Conservation (phyloP, 1,284 basidiomycete species). For the Neonothopanus nambi region DNA sequence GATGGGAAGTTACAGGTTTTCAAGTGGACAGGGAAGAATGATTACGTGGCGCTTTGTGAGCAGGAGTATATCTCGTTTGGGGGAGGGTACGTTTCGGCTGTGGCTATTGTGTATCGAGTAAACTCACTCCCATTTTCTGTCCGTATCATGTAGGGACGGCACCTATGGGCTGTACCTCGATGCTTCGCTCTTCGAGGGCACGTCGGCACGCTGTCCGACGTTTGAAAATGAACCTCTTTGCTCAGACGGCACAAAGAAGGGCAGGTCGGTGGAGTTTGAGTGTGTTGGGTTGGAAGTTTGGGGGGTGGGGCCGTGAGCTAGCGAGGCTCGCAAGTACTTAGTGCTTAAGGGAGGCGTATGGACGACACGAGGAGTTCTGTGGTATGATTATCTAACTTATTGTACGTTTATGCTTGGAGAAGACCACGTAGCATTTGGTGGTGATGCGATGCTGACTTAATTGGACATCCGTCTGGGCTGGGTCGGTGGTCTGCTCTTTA, state of each 20-base stretch:
- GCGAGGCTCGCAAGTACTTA: no score
- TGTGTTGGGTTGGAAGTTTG: slow-evolving; percentile 88
- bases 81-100: slow-evolving; percentile 70
- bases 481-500: no score
- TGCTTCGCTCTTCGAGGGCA: slow-evolving; percentile 78
- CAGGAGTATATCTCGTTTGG: slow-evolving; percentile 82
- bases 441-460: no score
- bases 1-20: slow-evolving; percentile 59
- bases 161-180: slow-evolving; percentile 92
- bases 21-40: slow-evolving; percentile 89
- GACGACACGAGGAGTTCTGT: no score
- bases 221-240: slow-evolving; percentile 89
- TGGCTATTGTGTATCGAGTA: not conserved
- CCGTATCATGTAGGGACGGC: slow-evolving; percentile 74
- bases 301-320: slow-evolving; percentile 63
- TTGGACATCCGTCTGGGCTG: no score
- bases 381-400: no score
- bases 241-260: slow-evolving; percentile 43
- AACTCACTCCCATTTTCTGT: not conserved
- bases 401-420: no score
- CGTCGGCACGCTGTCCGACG: slow-evolving; percentile 82
- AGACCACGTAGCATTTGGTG: no score
- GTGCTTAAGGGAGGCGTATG: no score
- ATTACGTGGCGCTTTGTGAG: slow-evolving; percentile 89
- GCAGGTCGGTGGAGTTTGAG: slow-evolving; percentile 66